Percentiles rank a stretch among this genome's conserved stretches.
phyloP scores from a whole-genome alignment of 768 basidiomycete species.

The Suillus tomentosus region DNA sequence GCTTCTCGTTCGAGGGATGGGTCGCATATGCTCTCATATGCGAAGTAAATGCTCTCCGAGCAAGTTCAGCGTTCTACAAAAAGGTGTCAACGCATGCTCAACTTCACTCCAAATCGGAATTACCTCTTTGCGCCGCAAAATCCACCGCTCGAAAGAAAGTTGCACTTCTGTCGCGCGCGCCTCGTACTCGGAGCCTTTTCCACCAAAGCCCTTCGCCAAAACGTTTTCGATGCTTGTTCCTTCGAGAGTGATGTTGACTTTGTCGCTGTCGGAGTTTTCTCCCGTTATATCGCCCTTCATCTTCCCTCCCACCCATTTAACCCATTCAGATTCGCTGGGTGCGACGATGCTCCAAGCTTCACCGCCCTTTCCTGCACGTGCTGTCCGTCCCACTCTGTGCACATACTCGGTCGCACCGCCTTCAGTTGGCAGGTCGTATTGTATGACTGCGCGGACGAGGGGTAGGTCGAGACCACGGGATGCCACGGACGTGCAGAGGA shows the following conservation, averaged over 20 bases:
- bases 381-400: constrained; percentile 95
- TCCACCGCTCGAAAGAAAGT: constrained; percentile 94
- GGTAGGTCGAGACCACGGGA: constrained; percentile 98
- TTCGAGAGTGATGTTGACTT: constrained; percentile 50
- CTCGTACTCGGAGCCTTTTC: constrained; percentile 79
- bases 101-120: constrained; percentile 12
- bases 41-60: constrained; percentile 86
- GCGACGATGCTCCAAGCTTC: constrained; percentile 94
- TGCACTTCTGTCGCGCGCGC: constrained; percentile 94
- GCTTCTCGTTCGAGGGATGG: constrained; percentile 92
- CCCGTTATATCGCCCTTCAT: constrained; percentile 59
- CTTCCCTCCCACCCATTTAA: constrained; percentile 82
- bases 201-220: constrained; percentile 83
- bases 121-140: constrained; percentile 71
- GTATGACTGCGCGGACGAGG: constrained; percentile 89
- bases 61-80: constrained; percentile 69
- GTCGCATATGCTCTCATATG: constrained; percentile 97
- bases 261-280: constrained; percentile 24
- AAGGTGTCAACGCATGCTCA: constrained; percentile 7
- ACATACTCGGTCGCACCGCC: constrained; percentile 96
- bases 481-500: constrained; percentile 96
- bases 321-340: constrained; percentile 88
- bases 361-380: constrained; percentile 93
- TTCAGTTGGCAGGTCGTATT: constrained; percentile 97
- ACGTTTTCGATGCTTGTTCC: constrained; percentile 70